Conservation (phyloP, 768 basidiomycete species). For the Neoboletus brunneissimus region DNA sequence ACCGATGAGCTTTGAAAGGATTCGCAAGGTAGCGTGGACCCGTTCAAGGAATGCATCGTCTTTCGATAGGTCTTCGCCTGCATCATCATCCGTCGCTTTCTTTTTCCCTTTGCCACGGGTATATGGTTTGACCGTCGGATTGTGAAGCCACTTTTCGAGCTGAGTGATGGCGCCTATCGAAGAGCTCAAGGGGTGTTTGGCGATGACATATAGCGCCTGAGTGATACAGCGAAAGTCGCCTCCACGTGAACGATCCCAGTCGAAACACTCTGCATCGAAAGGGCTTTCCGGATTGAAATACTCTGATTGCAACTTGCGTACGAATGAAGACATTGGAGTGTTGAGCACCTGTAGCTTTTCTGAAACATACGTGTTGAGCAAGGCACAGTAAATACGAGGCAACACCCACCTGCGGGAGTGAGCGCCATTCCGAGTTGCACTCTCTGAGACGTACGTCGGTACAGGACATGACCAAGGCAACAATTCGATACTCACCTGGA, state of each 20-base stretch:
- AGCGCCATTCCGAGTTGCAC: slow-evolving; percentile 79
- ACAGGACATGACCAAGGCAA: not conserved
- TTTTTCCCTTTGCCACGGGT: slow-evolving; percentile 20
- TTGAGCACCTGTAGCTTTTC: slow-evolving; percentile 70
- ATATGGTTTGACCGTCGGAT: slow-evolving; percentile 11
- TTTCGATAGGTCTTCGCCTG: slow-evolving; percentile 22
- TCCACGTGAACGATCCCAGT: slow-evolving; percentile 52
- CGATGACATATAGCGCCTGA: slow-evolving; percentile 50
- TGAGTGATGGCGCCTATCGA: slow-evolving; percentile 34
- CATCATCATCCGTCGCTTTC: slow-evolving; percentile 10
- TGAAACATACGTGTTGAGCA: slow-evolving; percentile 15
- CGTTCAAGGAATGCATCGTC: slow-evolving; percentile 34
- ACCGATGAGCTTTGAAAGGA: slow-evolving; percentile 45
- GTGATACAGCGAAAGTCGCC: slow-evolving; percentile 58
- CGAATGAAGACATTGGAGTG: slow-evolving; percentile 54
- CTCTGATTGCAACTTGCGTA: slow-evolving; percentile 51
- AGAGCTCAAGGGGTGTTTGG: slow-evolving; percentile 37
- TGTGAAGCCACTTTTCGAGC: slow-evolving; percentile 52
- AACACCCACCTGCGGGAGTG: slow-evolving; percentile 56
- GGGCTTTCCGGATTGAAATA: slow-evolving; percentile 42
- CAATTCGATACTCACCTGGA: slow-evolving; percentile 50
- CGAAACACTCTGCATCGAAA: slow-evolving; percentile 38
- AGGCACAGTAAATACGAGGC: not conserved
- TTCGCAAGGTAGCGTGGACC: slow-evolving; percentile 43
- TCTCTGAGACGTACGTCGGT: slow-evolving; percentile 41